Conservation (phyloP, 2,329 filamentous ascomycete species). For the Ceratocystis ficicola region DNA sequence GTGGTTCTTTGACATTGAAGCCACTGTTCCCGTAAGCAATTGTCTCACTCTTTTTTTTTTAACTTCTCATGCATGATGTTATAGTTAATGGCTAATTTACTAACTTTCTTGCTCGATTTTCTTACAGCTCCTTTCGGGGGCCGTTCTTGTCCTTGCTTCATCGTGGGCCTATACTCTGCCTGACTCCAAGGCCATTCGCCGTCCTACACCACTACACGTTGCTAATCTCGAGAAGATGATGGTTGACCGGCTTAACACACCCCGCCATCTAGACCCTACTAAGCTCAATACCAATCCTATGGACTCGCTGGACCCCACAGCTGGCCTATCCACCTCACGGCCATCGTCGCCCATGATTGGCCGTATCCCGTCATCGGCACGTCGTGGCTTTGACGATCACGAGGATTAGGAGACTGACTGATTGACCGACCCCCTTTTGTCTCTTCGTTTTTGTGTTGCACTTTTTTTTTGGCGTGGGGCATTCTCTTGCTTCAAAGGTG, state of each 20-base stretch:
- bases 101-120: not conserved
- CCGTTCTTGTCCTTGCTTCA: conserved; percentile 62
- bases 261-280: conserved; percentile 23
- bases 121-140: conserved; percentile 66
- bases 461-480: not conserved
- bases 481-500: not conserved
- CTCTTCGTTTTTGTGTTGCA: not conserved
- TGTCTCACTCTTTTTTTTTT: not conserved
- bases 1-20: conserved; percentile 68
- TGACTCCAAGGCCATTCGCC: conserved; percentile 41
- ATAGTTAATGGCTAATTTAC: not conserved
- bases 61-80: conserved; percentile 2
- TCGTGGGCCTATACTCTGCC: conserved; percentile 72
- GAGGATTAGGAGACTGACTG: not conserved
- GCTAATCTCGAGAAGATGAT: conserved; percentile 66
- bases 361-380: conserved; percentile 18
- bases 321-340: conserved; percentile 18
- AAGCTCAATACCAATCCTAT: conserved; percentile 21
- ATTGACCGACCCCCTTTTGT: too few species aligned
- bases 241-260: conserved; percentile 39
- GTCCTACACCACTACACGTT: conserved; percentile 55
- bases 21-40: conserved; percentile 56
- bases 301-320: conserved; percentile 15
- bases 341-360: conserved; percentile 22
- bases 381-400: conserved; percentile 19